Percentiles rank a stretch among this genome's conserved stretches.
These are phyloP conservation scores for Trametes villosa DNA, from an alignment of 768 basidiomycete genomes.

Conservation along the genomic window DNA sequence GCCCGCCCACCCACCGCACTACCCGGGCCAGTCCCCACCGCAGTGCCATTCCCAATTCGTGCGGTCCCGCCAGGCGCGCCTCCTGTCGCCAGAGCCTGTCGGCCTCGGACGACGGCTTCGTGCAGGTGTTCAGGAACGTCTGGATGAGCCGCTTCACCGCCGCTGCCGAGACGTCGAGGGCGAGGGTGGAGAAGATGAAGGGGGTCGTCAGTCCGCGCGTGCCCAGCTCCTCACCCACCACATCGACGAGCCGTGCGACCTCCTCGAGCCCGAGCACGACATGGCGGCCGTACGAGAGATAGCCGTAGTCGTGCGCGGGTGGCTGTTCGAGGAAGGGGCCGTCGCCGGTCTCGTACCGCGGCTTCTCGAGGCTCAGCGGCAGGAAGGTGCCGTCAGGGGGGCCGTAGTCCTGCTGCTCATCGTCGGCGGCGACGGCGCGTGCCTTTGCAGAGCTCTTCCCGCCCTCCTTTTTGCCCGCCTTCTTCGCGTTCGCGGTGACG, in stretches of 20 bases:
- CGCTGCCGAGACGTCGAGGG: conserved; percentile 81
- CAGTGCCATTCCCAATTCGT: conserved; percentile 89
- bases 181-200: conserved; percentile 88
- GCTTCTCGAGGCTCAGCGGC: conserved; percentile 39
- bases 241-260: conserved; percentile 70
- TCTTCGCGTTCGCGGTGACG: conserved; percentile 18
- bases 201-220: conserved; percentile 81
- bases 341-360: conserved; percentile 28
- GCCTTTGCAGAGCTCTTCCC: conserved; percentile 37
- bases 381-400: conserved; percentile 42
- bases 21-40: conserved; percentile 91
- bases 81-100: conserved; percentile 77
- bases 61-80: conserved; percentile 79
- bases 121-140: conserved; percentile 76
- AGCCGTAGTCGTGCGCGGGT: conserved; percentile 62
- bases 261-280: conserved; percentile 79
- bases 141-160: conserved; percentile 77
- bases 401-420: conserved; percentile 36
- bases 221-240: conserved; percentile 70
- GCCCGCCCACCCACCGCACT: conserved; percentile 67
- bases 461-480: conserved; percentile 22
- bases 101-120: conserved; percentile 38
- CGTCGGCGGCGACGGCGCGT: conserved; percentile 40
- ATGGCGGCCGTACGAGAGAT: conserved; percentile 72
- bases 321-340: conserved; percentile 27